Conservation (phyloP, 106 monocot genomes). For the Chionographis japonica region DNA sequence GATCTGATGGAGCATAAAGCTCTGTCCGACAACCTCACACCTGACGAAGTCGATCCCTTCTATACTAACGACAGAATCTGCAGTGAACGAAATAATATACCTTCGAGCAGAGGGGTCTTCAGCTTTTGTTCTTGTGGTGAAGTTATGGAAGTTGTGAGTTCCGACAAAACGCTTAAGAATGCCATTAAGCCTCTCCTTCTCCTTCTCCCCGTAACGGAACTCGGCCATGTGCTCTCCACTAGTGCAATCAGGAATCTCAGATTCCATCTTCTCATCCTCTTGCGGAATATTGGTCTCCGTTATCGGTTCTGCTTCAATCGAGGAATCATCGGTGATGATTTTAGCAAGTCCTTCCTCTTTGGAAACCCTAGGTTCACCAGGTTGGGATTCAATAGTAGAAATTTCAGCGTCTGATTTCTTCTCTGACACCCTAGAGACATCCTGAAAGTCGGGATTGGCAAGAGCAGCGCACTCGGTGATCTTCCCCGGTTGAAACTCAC, state of each 20-base stretch:
- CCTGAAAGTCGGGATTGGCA: slow-evolving; percentile 3
- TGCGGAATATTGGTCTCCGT: no score
- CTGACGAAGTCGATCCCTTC: slow-evolving; percentile 76
- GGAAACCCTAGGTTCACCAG: not conserved
- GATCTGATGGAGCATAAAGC: slow-evolving; percentile 98
- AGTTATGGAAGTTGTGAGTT: slow-evolving; percentile 95
- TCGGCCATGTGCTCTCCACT: slow-evolving; percentile 16
- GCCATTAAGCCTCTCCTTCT: slow-evolving; percentile 63
- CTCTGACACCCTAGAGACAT: not conserved
- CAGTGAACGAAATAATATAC: slow-evolving; percentile 77
- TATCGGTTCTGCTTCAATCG: no score
- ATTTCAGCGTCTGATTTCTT: not conserved
- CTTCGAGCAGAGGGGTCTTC: slow-evolving; percentile 89
- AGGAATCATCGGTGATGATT: not conserved
- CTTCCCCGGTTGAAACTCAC: not conserved
- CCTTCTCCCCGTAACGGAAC: slow-evolving; percentile 62
- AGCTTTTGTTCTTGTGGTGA: slow-evolving; percentile 88
- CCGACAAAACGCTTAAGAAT: slow-evolving; percentile 75
- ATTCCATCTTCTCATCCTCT: not conserved
- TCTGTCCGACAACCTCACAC: slow-evolving; percentile 93
- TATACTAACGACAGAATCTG: slow-evolving; percentile 45
- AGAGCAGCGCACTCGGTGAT: not conserved
- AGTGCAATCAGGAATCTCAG: not conserved
- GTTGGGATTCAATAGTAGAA: not conserved
- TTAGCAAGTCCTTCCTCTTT: not conserved